These are phyloP conservation scores for Lunasporangiospora selenospora DNA, from an alignment of 192 early-diverging fungal species.

Conservation along the genomic window DNA sequence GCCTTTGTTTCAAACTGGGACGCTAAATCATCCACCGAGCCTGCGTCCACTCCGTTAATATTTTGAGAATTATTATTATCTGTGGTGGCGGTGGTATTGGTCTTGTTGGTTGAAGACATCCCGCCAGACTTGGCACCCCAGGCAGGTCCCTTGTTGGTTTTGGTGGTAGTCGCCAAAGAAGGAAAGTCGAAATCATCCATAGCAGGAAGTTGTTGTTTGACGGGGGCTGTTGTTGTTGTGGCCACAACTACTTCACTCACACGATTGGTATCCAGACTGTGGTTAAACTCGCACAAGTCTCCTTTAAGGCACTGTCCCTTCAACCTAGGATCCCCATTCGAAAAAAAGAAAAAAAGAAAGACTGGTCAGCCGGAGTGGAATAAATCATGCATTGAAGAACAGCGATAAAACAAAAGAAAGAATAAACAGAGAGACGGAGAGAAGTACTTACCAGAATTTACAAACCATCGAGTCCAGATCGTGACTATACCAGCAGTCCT, in stretches of 20 bases:
- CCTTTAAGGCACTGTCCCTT: conserved; percentile 61
- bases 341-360: neutral
- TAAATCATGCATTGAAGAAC: neutral
- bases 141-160: conserved; percentile 4
- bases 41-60: no score
- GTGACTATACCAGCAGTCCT: conserved; percentile 65
- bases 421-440: neutral
- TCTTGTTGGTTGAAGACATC: no score
- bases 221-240: neutral
- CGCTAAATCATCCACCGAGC: conserved; percentile 15
- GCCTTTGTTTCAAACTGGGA: conserved; percentile 29
- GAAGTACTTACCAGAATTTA: conserved; percentile 60
- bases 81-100: no score
- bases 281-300: conserved; percentile 58
- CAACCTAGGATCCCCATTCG: conserved; percentile 38
- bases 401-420: neutral
- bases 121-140: conserved; percentile 4
- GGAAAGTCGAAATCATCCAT: conserved; percentile 49
- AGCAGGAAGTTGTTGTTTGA: conserved; percentile 24
- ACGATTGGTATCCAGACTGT: conserved; percentile 48
- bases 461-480: conserved; percentile 59
- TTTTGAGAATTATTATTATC: no score
- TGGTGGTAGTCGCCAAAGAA: conserved; percentile 19
- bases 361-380: neutral
- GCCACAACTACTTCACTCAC: conserved; percentile 1